Evolutionary conservation across 306 rosid species (phyloP).

Genomic region (Lathyrus oleraceus): DNA sequence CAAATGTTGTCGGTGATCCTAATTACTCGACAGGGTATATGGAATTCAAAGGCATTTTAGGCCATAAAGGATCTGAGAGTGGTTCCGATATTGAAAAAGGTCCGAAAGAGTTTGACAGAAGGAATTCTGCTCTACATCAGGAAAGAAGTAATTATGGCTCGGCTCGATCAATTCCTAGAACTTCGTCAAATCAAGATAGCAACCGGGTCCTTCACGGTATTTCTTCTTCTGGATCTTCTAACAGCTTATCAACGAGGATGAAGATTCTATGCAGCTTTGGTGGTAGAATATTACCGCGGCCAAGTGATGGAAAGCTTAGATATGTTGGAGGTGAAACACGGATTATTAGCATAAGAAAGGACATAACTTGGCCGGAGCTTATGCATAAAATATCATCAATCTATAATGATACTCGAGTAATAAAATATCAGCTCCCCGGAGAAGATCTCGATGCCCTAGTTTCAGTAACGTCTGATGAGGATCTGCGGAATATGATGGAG

Average conservation of each 20-base stretch:
- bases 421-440: slow-evolving; percentile 93
- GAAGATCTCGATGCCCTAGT: slow-evolving; percentile 96
- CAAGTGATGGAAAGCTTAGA: slow-evolving; percentile 82
- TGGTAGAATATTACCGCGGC: slow-evolving; percentile 81
- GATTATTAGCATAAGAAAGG: slow-evolving; percentile 63
- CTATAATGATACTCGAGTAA: slow-evolving; percentile 51
- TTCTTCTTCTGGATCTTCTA: slow-evolving; percentile 56
- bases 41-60: slow-evolving; percentile 60
- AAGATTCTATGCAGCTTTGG: slow-evolving; percentile 88
- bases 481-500: slow-evolving; percentile 88
- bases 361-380: slow-evolving; percentile 67
- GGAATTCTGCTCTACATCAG: slow-evolving; percentile 47
- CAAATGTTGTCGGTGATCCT: slow-evolving; percentile 60
- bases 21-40: slow-evolving; percentile 54
- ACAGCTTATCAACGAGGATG: slow-evolving; percentile 54
- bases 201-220: slow-evolving; percentile 50
- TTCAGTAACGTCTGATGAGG: slow-evolving; percentile 85
- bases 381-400: slow-evolving; percentile 61
- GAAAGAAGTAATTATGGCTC: slow-evolving; percentile 60
- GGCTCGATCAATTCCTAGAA: slow-evolving; percentile 49
- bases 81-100: slow-evolving; percentile 65
- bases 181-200: slow-evolving; percentile 60
- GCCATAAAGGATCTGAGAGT: slow-evolving; percentile 64
- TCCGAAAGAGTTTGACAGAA: slow-evolving; percentile 61
- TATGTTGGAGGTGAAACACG: slow-evolving; percentile 93